Percentiles rank a stretch among this genome's conserved stretches.
These are phyloP conservation scores for Coriaria nepalensis DNA, from an alignment of 306 rosid genomes.

Conservation along the genomic window DNA sequence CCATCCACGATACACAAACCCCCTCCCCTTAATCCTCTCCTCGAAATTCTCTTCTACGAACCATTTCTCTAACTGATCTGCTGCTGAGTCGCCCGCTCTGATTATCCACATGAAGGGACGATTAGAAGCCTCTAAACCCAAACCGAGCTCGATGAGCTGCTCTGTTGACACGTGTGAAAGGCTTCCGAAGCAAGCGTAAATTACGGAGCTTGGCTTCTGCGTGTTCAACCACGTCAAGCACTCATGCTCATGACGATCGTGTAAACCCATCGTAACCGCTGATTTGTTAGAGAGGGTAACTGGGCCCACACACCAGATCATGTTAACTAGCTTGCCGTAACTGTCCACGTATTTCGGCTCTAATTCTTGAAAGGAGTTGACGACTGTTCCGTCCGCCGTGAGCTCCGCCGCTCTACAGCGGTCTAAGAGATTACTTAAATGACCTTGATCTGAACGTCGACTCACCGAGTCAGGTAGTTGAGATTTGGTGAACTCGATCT, in stretches of 20 bases:
- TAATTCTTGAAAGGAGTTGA: constrained; percentile 38
- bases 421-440: neutral
- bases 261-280: too few relatives aligned
- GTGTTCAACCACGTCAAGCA: constrained; percentile 38
- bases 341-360: constrained; percentile 25
- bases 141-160: constrained; percentile 24
- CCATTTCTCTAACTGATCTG: constrained; percentile 21
- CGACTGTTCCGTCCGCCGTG: constrained; percentile 24
- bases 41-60: constrained; percentile 8
- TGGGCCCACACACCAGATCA: constrained; percentile 43
- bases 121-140: constrained; percentile 23
- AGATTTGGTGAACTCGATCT: constrained; percentile 10
- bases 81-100: neutral
- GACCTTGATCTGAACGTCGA: neutral
- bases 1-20: constrained; percentile 18
- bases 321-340: constrained; percentile 21
- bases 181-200: constrained; percentile 44
- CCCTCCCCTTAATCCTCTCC: constrained; percentile 8
- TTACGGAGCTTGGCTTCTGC: constrained; percentile 18
- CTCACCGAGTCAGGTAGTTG: neutral
- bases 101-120: constrained; percentile 28
- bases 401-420: constrained; percentile 10
- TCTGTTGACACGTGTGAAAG: constrained; percentile 6
- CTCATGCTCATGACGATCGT: constrained; percentile 4
- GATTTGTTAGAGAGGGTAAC: constrained; percentile 11